A percentile compares a stretch with the other conserved stretches of the same genome.
phyloP scores from a whole-genome alignment of 2,329 filamentous ascomycete species.

The Phyllosticta citrichinensis region DNA sequence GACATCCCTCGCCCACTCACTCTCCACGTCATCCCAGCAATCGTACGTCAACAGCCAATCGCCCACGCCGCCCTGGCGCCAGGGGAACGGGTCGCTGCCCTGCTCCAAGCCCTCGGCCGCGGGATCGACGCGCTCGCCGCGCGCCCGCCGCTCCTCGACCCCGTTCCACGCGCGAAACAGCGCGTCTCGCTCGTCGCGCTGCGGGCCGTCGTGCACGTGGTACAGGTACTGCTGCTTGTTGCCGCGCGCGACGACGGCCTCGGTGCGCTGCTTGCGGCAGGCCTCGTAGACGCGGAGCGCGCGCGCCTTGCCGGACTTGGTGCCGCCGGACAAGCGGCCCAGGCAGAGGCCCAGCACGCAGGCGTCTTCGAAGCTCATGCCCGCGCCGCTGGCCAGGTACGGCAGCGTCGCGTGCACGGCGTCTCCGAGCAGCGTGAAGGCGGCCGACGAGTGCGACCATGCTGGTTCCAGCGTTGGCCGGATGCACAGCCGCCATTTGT shows the following conservation, averaged over 20 bases:
- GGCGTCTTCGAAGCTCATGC: constrained; percentile 53
- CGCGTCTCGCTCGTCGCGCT: constrained; percentile 45
- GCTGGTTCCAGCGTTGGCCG: constrained; percentile 41
- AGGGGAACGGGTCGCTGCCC: constrained; percentile 25
- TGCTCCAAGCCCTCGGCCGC: constrained; percentile 16
- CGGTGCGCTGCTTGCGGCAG: constrained; percentile 48
- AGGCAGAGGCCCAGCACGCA: constrained; percentile 49
- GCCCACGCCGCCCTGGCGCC: constrained; percentile 26
- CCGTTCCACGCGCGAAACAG: constrained; percentile 19
- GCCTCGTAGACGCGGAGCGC: constrained; percentile 43
- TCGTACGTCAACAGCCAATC: constrained; percentile 27
- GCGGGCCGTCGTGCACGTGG: constrained; percentile 48
- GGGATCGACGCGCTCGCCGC: constrained; percentile 14
- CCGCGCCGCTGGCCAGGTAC: constrained; percentile 49
- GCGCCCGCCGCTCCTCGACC: constrained; percentile 21
- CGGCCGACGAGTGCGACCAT: constrained; percentile 47
- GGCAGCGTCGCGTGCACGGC: constrained; percentile 56
- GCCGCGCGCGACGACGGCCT: constrained; percentile 49
- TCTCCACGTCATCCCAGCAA: constrained; percentile 24
- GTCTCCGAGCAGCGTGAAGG: constrained; percentile 53
- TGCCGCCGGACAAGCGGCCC: constrained; percentile 30
- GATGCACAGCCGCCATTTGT: constrained; percentile 53
- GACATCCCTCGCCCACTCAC: constrained; percentile 18
- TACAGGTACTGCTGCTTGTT: constrained; percentile 54
- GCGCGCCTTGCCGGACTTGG: constrained; percentile 25